A percentile compares a stretch with the other conserved stretches of the same genome.
Conservation (phyloP, 2,329 filamentous ascomycete genomes). For the Fusarium cicatricum region DNA sequence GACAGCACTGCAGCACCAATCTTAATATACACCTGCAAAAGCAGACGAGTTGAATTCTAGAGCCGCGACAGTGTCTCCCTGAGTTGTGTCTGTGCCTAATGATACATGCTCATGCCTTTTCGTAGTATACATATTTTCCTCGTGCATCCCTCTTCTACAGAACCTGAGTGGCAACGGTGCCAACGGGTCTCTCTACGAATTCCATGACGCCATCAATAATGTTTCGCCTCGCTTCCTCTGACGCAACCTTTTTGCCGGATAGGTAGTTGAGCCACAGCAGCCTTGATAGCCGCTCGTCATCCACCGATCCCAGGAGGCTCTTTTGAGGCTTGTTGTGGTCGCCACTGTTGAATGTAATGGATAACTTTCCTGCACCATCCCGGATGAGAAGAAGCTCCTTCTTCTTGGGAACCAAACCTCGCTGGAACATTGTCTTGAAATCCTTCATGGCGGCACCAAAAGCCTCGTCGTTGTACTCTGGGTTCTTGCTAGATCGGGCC, state of each 20-base stretch:
- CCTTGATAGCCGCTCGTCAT: conserved; percentile 81
- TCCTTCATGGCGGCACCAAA: conserved; percentile 79
- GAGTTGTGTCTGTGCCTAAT: conserved; percentile 33
- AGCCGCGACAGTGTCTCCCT: conserved; percentile 9
- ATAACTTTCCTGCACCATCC: conserved; percentile 70
- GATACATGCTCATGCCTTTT: conserved; percentile 29
- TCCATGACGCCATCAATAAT: conserved; percentile 89
- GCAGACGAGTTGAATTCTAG: conserved; percentile 28
- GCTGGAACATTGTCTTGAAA: conserved; percentile 84
- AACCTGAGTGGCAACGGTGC: conserved; percentile 85
- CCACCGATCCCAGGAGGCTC: conserved; percentile 72
- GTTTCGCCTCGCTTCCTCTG: conserved; percentile 79
- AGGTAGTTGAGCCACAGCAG: conserved; percentile 92
- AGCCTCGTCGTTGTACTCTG: conserved; percentile 70
- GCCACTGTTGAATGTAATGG: conserved; percentile 73
- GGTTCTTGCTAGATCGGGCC: conserved; percentile 69
- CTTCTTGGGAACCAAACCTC: conserved; percentile 81
- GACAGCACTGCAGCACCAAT: conserved; percentile 6
- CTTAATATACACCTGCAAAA: conserved; percentile 2
- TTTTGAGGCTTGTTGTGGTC: conserved; percentile 56
- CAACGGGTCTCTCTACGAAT: conserved; percentile 87
- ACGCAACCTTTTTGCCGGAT: conserved; percentile 85
- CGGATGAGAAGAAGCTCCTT: conserved; percentile 79
- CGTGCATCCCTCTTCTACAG: conserved; percentile 44
- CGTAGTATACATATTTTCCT: conserved; percentile 33